Conservation (phyloP, 1,139 yeast species). For the Suhomyces yuchorum region DNA sequence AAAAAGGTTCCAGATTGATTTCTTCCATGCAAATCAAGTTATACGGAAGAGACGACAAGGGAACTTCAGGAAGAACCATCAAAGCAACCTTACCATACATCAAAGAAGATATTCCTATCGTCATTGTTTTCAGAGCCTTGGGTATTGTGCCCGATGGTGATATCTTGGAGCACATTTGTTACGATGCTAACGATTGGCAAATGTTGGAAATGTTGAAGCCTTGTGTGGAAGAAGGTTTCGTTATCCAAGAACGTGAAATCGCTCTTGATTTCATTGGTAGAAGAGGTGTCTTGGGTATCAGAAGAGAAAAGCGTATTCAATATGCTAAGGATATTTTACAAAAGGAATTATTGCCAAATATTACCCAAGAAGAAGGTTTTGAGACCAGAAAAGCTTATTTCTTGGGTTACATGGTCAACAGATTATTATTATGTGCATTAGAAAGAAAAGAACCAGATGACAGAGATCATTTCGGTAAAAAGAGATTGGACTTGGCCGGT, state of each 20-base stretch:
- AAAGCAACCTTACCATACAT: constrained; percentile 96
- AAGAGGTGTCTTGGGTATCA: constrained; percentile 94
- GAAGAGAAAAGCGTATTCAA: constrained; percentile 97
- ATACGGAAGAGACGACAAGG: constrained; percentile 79
- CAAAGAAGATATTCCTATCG: constrained; percentile 94
- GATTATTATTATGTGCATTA: constrained; percentile 89
- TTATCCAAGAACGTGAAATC: constrained; percentile 96
- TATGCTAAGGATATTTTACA: constrained; percentile 96
- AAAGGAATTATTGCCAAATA: constrained; percentile 94
- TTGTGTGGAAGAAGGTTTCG: constrained; percentile 98
- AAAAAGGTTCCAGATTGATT: constrained; percentile 93
- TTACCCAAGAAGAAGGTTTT: constrained; percentile 95
- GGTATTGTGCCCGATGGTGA: constrained; percentile 99
- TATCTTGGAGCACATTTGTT: constrained; percentile 95
- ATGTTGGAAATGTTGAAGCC: constrained; percentile 99
- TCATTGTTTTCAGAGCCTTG: constrained; percentile 93
- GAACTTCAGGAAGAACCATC: constrained; percentile 76
- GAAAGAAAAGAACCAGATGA: constrained; percentile 98
- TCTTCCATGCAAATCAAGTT: constrained; percentile 93
- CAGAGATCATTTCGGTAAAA: constrained; percentile 98
- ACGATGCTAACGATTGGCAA: constrained; percentile 98
- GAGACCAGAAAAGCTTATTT: constrained; percentile 96
- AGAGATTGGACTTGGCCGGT: constrained; percentile 97
- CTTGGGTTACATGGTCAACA: constrained; percentile 96
- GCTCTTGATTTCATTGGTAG: constrained; percentile 98